Conservation (phyloP, 2,329 filamentous ascomycete genomes). For the Cytospora leucostoma region DNA sequence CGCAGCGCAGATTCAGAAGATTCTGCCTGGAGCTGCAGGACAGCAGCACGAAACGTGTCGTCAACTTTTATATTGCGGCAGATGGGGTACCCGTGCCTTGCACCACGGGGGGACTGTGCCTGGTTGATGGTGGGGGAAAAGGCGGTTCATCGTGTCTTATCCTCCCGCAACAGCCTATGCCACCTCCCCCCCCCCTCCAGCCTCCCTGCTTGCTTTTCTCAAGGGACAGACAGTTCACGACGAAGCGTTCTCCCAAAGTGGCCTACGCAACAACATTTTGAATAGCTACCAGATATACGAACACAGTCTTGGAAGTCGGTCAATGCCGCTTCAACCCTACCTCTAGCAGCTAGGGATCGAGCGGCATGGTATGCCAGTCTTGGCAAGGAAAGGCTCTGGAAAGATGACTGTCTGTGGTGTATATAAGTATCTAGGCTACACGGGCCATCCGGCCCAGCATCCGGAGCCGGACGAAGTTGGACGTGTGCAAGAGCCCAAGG, state of each 20-base stretch:
- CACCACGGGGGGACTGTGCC: too few relatives aligned
- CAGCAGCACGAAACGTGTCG: neutral
- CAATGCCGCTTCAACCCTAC: neutral
- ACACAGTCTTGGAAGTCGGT: neutral
- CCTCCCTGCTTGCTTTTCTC: too few relatives aligned
- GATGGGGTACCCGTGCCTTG: neutral
- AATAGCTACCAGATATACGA: too few relatives aligned
- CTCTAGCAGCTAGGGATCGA: neutral
- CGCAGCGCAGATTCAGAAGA: neutral
- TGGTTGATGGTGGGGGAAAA: too few relatives aligned
- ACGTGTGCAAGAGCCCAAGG: conserved; percentile 2
- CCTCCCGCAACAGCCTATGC: too few relatives aligned
- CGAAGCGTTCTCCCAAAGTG: too few relatives aligned
- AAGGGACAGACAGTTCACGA: too few relatives aligned
- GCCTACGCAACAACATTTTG: too few relatives aligned
- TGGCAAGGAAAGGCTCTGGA: neutral
- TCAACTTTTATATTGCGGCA: neutral
- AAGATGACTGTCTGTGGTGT: too few relatives aligned
- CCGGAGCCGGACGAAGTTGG: conserved; percentile 1
- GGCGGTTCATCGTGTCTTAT: too few relatives aligned
- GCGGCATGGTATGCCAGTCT: neutral
- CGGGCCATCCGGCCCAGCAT: neutral
- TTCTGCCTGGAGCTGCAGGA: neutral
- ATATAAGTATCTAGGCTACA: too few relatives aligned
- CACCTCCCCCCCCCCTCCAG: too few relatives aligned